Evolutionary conservation across 2,329 filamentous ascomycete species (phyloP).

Genomic region (Neonectria coccinea): DNA sequence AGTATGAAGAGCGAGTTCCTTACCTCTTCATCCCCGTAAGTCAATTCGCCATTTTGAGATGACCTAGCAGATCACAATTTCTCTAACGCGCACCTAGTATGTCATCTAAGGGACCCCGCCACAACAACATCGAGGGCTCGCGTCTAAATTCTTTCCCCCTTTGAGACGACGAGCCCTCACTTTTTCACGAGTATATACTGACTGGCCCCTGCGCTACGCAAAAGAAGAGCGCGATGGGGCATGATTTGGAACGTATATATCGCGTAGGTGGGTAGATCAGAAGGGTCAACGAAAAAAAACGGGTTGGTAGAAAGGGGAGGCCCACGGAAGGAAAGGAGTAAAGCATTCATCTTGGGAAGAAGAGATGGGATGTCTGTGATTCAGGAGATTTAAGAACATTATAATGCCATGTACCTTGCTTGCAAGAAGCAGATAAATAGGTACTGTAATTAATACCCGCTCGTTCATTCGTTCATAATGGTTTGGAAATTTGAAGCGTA

Average conservation of each 20-base stretch:
- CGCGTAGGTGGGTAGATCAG: not conserved
- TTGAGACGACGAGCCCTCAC: not conserved
- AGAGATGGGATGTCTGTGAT: not conserved
- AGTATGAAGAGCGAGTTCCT: slow-evolving; percentile 83
- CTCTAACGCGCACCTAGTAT: slow-evolving; percentile 50
- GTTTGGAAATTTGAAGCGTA: not conserved
- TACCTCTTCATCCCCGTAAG: slow-evolving; percentile 84
- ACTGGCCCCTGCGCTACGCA: slow-evolving; percentile 1
- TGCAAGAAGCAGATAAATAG: not conserved
- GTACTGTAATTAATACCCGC: slow-evolving; percentile 23
- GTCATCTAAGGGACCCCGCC: slow-evolving; percentile 51
- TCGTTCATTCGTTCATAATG: slow-evolving; percentile 6
- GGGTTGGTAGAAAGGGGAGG: not conserved
- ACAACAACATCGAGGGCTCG: not conserved
- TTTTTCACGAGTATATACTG: slow-evolving; percentile 19
- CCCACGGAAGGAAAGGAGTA: not conserved
- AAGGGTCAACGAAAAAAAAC: not conserved
- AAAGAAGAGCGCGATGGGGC: slow-evolving; percentile 7
- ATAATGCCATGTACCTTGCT: slow-evolving; percentile 19
- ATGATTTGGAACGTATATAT: not conserved
- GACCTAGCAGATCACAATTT: not conserved
- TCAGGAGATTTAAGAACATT: slow-evolving; percentile 13
- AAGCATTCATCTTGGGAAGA: not conserved
- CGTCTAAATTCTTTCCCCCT: slow-evolving; percentile 3
- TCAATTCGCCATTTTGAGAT: slow-evolving; percentile 15